Percentiles rank a stretch among this genome's conserved stretches.
These are phyloP conservation scores for Yamadazyma diospyri DNA, from an alignment of 1,139 yeast genomes.

Conservation along the genomic window DNA sequence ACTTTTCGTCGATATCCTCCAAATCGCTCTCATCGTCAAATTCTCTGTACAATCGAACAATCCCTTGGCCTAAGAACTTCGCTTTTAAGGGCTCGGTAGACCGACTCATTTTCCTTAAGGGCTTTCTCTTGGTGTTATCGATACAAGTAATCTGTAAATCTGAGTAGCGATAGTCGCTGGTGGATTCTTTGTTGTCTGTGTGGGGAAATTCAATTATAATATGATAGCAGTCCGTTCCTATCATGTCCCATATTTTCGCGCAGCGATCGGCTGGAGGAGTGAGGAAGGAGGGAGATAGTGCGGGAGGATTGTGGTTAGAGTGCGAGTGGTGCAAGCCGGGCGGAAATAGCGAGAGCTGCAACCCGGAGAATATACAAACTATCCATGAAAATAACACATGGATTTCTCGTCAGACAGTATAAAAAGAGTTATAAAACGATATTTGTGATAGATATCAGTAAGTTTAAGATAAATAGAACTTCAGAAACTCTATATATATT, in stretches of 20 bases:
- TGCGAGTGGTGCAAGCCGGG: no score
- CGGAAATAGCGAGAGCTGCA: no score
- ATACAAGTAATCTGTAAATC: constrained; percentile 28
- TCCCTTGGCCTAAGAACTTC: constrained; percentile 66
- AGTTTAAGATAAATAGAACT: no score
- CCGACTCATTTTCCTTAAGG: constrained; percentile 14
- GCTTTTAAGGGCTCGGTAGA: constrained; percentile 52
- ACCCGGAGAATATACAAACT: no score
- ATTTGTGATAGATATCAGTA: no score
- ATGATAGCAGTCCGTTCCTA: constrained; percentile 44
- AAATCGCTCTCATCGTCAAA: constrained; percentile 22
- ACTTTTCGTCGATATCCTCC: constrained; percentile 5
- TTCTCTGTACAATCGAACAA: constrained; percentile 64
- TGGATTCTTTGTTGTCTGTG: constrained; percentile 7
- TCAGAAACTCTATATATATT: no score
- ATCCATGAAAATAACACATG: no score
- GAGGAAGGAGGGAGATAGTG: neutral
- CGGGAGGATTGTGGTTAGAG: neutral
- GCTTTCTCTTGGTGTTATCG: constrained; percentile 19
- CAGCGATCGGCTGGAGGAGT: neutral
- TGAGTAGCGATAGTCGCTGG: constrained; percentile 34
- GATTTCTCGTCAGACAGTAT: no score
- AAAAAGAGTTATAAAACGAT: no score
- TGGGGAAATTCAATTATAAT: constrained; percentile 27
- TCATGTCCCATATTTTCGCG: constrained; percentile 27